Conservation (phyloP, 192 early-diverging fungal species). For the Coemansia sp. region DNA sequence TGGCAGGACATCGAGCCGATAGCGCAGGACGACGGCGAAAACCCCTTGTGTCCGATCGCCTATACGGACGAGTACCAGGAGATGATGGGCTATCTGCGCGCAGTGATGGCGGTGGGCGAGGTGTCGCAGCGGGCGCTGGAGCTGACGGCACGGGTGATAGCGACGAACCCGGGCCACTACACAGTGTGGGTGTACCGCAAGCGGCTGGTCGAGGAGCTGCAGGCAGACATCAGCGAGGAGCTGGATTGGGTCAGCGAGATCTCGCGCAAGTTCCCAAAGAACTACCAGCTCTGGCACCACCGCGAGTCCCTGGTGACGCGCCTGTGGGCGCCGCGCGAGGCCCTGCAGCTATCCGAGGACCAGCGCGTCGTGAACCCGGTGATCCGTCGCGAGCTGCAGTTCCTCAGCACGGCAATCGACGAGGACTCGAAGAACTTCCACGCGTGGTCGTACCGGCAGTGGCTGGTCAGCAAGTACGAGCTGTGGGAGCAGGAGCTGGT, state of each 20-base stretch:
- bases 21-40: conserved; percentile 31
- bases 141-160: conserved; percentile 78
- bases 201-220: conserved; percentile 67
- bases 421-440: conserved; percentile 98
- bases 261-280: conserved; percentile 78
- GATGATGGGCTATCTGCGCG: conserved; percentile 86
- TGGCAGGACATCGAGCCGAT: conserved; percentile 48
- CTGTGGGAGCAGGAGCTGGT: conserved; percentile 77
- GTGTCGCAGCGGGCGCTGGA: conserved; percentile 74
- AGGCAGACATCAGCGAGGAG: conserved; percentile 66
- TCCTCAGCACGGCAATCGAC: conserved; percentile 66
- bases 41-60: conserved; percentile 41
- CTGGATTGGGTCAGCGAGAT: conserved; percentile 74
- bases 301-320: conserved; percentile 25
- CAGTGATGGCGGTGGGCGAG: conserved; percentile 70
- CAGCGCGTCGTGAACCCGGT: conserved; percentile 37
- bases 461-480: conserved; percentile 74
- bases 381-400: conserved; percentile 65
- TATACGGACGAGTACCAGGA: conserved; percentile 48
- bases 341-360: conserved; percentile 21
- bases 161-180: conserved; percentile 90
- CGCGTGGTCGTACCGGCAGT: conserved; percentile 97
- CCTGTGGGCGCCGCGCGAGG: conserved; percentile 19
- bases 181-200: conserved; percentile 94
- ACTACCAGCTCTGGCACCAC: conserved; percentile 92